These are phyloP conservation scores for Pseudophaeomoniella oleicola DNA, from an alignment of 2,329 filamentous ascomycete species.

Conservation along the genomic window DNA sequence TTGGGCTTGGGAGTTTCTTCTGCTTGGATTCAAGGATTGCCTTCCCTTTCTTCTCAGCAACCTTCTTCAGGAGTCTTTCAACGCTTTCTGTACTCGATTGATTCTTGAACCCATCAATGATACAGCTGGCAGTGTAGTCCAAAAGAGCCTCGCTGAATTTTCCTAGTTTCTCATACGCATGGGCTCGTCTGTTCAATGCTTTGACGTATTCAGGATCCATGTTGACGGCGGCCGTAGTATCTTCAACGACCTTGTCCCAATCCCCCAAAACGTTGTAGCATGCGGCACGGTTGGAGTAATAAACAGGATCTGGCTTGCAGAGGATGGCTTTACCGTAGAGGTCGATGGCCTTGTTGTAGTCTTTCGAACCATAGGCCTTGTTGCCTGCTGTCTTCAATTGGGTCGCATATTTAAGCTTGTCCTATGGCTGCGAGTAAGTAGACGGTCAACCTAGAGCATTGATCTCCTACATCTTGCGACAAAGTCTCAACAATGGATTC, in stretches of 20 bases:
- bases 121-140: constrained; percentile 97
- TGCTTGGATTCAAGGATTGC: constrained; percentile 67
- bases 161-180: constrained; percentile 87
- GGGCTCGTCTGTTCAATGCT: constrained; percentile 88
- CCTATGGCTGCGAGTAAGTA: constrained; percentile 28
- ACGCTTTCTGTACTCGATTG: constrained; percentile 77
- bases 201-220: constrained; percentile 96
- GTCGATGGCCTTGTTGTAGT: constrained; percentile 85
- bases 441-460: too few relatives aligned
- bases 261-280: constrained; percentile 89
- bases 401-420: constrained; percentile 72
- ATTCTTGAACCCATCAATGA: constrained; percentile 95
- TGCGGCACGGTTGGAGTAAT: constrained; percentile 95
- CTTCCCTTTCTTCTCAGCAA: constrained; percentile 87
- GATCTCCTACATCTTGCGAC: constrained; percentile 26
- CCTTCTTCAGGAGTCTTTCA: constrained; percentile 88
- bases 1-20: constrained; percentile 83
- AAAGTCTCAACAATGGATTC: constrained; percentile 32
- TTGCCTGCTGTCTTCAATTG: constrained; percentile 94
- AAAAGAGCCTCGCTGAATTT: constrained; percentile 88
- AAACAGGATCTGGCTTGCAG: constrained; percentile 94
- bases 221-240: constrained; percentile 85
- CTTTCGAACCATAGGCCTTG: constrained; percentile 87
- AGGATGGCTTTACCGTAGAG: constrained; percentile 92
- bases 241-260: constrained; percentile 93